Percentiles rank a stretch among this genome's conserved stretches.
phyloP scores from a whole-genome alignment of 2,329 filamentous ascomycete genomes.

The Pyrenochaeta sp. region DNA sequence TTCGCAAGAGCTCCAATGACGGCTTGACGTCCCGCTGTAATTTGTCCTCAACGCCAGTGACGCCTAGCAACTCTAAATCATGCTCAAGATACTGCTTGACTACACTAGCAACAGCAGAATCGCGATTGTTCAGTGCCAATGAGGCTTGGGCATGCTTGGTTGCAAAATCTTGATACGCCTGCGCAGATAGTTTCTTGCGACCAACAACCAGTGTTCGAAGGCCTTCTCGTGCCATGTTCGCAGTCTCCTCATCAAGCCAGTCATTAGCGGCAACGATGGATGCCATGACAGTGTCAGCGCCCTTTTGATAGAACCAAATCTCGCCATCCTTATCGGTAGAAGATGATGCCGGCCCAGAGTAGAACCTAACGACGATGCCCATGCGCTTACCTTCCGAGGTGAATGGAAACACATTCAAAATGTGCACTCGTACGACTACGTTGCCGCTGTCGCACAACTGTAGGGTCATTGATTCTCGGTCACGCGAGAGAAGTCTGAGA shows the following conservation, averaged over 20 bases:
- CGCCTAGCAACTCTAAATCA: constrained; percentile 91
- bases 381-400: constrained; percentile 98
- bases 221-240: constrained; percentile 99
- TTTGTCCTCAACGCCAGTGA: constrained; percentile 97
- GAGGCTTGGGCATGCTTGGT: constrained; percentile 79
- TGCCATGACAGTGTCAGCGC: constrained; percentile 98
- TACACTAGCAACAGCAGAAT: constrained; percentile 80
- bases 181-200: constrained; percentile 80
- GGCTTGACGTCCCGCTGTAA: constrained; percentile 95
- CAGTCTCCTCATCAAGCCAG: constrained; percentile 98
- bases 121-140: constrained; percentile 79
- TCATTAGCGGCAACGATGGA: constrained; percentile 94
- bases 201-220: constrained; percentile 93
- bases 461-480: constrained; percentile 84
- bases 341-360: constrained; percentile 51
- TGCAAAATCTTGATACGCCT: constrained; percentile 84
- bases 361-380: constrained; percentile 94
- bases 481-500: constrained; percentile 81
- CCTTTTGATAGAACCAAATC: constrained; percentile 99
- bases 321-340: constrained; percentile 69
- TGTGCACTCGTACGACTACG: constrained; percentile 81
- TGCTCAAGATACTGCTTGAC: constrained; percentile 83
- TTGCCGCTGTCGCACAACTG: constrained; percentile 78
- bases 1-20: constrained; percentile 90
- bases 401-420: constrained; percentile 95